These are phyloP conservation scores for Boechera divaricarpa DNA, from an alignment of 345 rosid species.

Conservation along the genomic window DNA sequence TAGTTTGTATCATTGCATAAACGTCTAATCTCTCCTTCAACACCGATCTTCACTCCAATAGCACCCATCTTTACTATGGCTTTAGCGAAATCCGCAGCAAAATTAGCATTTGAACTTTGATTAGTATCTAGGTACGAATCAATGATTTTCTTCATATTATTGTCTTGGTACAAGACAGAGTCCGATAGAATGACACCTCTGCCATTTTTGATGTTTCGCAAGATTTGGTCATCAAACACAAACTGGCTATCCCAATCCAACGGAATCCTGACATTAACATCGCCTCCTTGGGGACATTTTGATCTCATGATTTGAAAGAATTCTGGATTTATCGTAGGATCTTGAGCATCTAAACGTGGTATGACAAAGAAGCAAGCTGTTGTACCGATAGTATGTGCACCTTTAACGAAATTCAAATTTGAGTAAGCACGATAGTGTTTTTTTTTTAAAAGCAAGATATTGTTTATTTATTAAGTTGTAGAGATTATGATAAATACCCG, in stretches of 20 bases:
- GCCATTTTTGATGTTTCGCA: constrained; percentile 49
- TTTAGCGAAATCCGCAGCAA: constrained; percentile 54
- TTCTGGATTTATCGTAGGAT: constrained; percentile 46
- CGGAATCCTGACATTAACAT: constrained; percentile 47
- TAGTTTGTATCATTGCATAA: constrained; percentile 55
- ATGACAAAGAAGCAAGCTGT: constrained; percentile 64
- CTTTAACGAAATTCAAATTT: constrained; percentile 27
- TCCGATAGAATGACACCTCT: constrained; percentile 58
- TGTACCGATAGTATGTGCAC: constrained; percentile 63
- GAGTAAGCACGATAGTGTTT: background rate
- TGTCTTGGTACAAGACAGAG: constrained; percentile 54
- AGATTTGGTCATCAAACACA: constrained; percentile 52
- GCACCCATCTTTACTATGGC: constrained; percentile 67
- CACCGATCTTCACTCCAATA: constrained; percentile 53
- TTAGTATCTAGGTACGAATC: constrained; percentile 44
- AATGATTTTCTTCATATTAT: constrained; percentile 46
- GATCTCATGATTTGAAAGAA: constrained; percentile 43
- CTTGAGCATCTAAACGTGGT: constrained; percentile 53
- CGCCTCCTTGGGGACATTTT: constrained; percentile 37
- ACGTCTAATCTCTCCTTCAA: constrained; percentile 58
- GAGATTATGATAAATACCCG: constrained; percentile 44
- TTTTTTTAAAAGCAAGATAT: background rate
- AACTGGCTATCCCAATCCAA: constrained; percentile 52
- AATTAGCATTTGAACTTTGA: constrained; percentile 37
- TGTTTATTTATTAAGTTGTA: background rate